Base-by-base conservation (phyloP, 352 stramenopile genomes). In the Pythium sukuiense region DNA sequence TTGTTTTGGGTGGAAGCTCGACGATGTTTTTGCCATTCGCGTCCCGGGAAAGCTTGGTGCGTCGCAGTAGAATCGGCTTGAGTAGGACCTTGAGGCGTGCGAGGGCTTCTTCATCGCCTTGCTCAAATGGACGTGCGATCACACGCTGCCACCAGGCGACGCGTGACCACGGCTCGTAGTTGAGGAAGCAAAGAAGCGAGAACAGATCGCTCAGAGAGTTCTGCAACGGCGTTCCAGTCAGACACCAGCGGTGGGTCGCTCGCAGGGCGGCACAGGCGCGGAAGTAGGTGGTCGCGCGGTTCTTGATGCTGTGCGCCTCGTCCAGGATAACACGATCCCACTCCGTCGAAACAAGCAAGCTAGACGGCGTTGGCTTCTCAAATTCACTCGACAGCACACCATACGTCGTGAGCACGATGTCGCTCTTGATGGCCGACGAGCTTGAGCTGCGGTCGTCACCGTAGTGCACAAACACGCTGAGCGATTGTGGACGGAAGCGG, bases 271-370 rank as follows among this genome's bases (percentile, higher is more conserved):
- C 74, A 41, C 86, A 93, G 14, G 81, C 74, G 20, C 80, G 81
- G 55, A 90, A 91, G 65, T 93, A 92, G 35, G 59, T 74, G n/a
- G 84, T 93, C 37, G 71, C 48, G 29, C 85, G 81, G 59, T 93
- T 97, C 76, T 97, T 97, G 72, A 97, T 97, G 39, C 80, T 93
- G 70, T 97, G 91, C 5, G 88, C 88, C 72, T 97, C 91, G 67
- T 97, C 91, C 13, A 97, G 76, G 61, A 97, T 92, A n/a, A 97
- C 70, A 14, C 91, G 87, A 33, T 81, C 74, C 91, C 91, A 97
- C 16, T 83, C 46, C 1, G 72, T 77, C 8, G 60, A 63, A 16
- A 77, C 24, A 1, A 90, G 65, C 13, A 69, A 45, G 37, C 75
- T 80, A 1, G 27, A 43, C 0, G 43, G 39, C 1, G 39, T 70